A percentile compares a stretch with the other conserved stretches of the same genome.
Evolutionary conservation across 148 eudicot genomes (phyloP).

Genomic region (Rhododendron griersonianum): DNA sequence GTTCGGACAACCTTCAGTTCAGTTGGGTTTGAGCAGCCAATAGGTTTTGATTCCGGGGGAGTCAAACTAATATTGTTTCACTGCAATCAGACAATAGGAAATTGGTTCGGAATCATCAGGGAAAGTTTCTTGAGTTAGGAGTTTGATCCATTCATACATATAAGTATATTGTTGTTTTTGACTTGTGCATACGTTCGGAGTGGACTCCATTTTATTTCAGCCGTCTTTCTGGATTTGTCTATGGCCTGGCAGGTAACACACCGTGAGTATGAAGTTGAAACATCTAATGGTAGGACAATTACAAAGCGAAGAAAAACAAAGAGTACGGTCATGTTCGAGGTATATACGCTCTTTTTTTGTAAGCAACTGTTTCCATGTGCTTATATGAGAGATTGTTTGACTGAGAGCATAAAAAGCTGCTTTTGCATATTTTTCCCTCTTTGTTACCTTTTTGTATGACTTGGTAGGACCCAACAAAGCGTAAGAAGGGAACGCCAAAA

Average conservation of each 20-base stretch:
- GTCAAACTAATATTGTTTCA: neutral
- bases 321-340: constrained; percentile 93
- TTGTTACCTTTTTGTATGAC: neutral
- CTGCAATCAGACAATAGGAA: neutral
- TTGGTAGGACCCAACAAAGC: constrained; percentile 71
- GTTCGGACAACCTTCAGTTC: neutral
- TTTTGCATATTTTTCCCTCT: neutral
- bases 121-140: neutral
- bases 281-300: constrained; percentile 65
- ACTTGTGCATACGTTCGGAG: neutral
- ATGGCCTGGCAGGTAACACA: constrained; percentile 67
- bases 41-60: neutral
- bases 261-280: constrained; percentile 94
- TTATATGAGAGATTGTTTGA: neutral
- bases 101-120: neutral
- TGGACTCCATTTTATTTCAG: neutral
- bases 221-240: constrained; percentile 6
- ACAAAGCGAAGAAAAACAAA: constrained; percentile 85
- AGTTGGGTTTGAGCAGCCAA: neutral
- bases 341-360: constrained; percentile 22
- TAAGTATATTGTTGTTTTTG: neutral
- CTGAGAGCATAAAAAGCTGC: neutral
- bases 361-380: constrained; percentile 5
- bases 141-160: neutral
- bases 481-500: constrained; percentile 63